Evolutionary conservation across 1,284 basidiomycete species (phyloP), one percentile per base, ranked within the genome.

Genomic region (Apiotrichum laibachii): DNA sequence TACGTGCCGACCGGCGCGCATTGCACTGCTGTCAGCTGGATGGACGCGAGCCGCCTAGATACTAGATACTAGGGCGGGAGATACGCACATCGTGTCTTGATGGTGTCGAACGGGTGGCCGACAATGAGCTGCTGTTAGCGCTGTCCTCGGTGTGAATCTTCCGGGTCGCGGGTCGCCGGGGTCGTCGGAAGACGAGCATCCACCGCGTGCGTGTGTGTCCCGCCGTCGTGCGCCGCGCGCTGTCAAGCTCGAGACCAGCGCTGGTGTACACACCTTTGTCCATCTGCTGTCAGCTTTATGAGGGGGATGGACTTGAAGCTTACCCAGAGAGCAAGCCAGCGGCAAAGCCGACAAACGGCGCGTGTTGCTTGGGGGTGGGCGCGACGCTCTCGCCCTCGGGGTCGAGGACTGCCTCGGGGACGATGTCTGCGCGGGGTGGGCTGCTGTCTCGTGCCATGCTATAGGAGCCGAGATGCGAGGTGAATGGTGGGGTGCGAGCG

Each of bases 101-200:
- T 69, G 2, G 75, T 75, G 58, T 77, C 75, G 51, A 77, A 77
- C 5, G 76, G 76, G 60, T 77, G 76, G 8, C 75, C 76, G n/a
- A 69, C 65, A 13, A 63, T 56, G 56, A 73, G 55, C 55, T 58
- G 33, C 34, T 35, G 31, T 35, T 33, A 48, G 43, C 16, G 4
- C 40, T 16, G 8, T n/a, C 43, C 43, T 44, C 42, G n/a, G n/a
- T n/a, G n/a, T n/a, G n/a, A n/a, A n/a, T n/a, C n/a, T n/a, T n/a
- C n/a, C n/a, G n/a, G n/a, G n/a, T n/a, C n/a, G n/a, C n/a, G n/a
- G 40, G 6, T 18, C 15, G 8, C n/a, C 16, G 2, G 8, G 16
- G 12, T 18, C 1, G 16, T n/a, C 40, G 11, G 40, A 5, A 42
- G 15, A 8, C 39, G 13, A 40, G 15, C 9, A 5, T 11, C 5